Evolutionary conservation across 2,329 filamentous ascomycete genomes (phyloP).

Genomic region (Myriosclerotinia duriaeana): DNA sequence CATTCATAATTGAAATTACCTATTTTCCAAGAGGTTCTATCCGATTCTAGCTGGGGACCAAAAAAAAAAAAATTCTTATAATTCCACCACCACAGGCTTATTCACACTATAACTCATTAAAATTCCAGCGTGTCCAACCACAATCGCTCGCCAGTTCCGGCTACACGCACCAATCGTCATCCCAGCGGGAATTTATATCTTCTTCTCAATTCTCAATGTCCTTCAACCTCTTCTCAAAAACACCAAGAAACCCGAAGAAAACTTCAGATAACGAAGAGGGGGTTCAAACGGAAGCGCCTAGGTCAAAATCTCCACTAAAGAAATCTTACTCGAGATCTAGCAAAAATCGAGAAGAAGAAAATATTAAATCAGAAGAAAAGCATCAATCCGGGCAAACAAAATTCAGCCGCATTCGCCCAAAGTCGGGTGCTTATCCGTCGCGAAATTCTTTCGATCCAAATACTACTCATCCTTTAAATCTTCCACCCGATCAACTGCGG

Average conservation of each 20-base stretch:
- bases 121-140: conserved; percentile 18
- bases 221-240: conserved; percentile 41
- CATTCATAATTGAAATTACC: too few species aligned
- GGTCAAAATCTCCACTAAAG: conserved; percentile 38
- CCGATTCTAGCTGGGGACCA: conserved; percentile 7
- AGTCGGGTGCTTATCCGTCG: conserved; percentile 34
- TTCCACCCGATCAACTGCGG: conserved; percentile 84
- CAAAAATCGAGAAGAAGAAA: conserved; percentile 37
- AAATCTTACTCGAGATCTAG: conserved; percentile 37
- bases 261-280: conserved; percentile 36
- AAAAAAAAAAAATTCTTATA: conserved; percentile 20
- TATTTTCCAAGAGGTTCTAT: conserved; percentile 4
- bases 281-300: conserved; percentile 29
- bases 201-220: conserved; percentile 25
- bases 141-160: conserved; percentile 20
- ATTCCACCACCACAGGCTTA: conserved; percentile 14
- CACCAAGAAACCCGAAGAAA: conserved; percentile 41
- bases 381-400: conserved; percentile 35
- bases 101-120: conserved; percentile 8
- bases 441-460: conserved; percentile 59
- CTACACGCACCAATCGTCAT: conserved; percentile 21
- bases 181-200: conserved; percentile 22
- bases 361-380: conserved; percentile 29
- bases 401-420: conserved; percentile 37
- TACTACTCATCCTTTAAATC: conserved; percentile 77